Base-by-base conservation (phyloP, 495 filamentous ascomycete genomes). In the Amniculicola lignicola region DNA sequence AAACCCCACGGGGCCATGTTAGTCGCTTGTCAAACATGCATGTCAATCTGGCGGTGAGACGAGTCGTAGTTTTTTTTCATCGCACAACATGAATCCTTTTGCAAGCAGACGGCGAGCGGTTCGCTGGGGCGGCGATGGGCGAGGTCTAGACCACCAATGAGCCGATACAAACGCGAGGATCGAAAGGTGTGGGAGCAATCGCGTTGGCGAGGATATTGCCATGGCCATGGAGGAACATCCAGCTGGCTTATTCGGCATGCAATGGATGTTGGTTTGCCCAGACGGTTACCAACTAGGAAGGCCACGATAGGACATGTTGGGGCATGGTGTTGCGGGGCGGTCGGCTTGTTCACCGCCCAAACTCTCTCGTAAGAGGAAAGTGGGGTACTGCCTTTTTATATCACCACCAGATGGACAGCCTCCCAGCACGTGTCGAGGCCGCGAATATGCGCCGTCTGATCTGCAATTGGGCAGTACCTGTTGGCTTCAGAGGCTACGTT, bases 1-100 rank as follows among this genome's bases (percentile, higher is more conserved):
- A 31, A 55, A 33, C 41, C 41, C 52, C 36, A 25, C 36, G 41
- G 52, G 53, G 52, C 6, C 15, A 18, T 2, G 11, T n/a, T n/a
- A 9, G 40, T 36, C 36, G 51, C 42, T 40, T 49, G 22, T 38
- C 22, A 25, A 9, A 14, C 31, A n/a, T 57, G 44, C 53, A 43
- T 12, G 53, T 47, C 53, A 31, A 48, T 46, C 33, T 57, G 19
- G 53, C 53, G 53, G 53, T 57, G 53, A 57, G 44, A 47, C 51
- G 41, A 28, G 38, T 44, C 37, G 53, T 40, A 16, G 36, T 21
- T 29, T 21, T 27, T 28, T 28, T 21, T n/a, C 29, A 33, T 7
- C 45, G 23, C 25, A 43, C 28, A 33, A 19, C 40, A 31, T 28
- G 33, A 29, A 24, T 23, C 7, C 28, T 33, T 31, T 27, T 27